Base-by-base conservation (phyloP, 2,329 filamentous ascomycete genomes). In the Nigrospora osmanthi region DNA sequence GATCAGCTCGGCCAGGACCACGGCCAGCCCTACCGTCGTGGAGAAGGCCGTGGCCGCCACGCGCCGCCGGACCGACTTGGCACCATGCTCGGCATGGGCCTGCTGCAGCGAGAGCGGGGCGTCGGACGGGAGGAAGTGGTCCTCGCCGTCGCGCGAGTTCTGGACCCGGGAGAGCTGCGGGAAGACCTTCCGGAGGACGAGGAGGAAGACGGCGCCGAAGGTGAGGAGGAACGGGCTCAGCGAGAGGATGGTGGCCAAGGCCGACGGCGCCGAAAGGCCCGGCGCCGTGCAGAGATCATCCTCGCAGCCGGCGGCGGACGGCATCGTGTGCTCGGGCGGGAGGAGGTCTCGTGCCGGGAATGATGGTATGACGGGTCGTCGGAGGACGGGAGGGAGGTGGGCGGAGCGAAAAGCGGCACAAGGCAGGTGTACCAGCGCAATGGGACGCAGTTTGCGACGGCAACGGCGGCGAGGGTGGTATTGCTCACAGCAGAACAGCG, bases 1-100 rank as follows among this genome's bases (percentile, higher is more conserved):
- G 38, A 95, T 86, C 52, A 95, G 68, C 64, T 90, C 83, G 3
- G 82, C 87, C 38, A 95, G 71, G 2, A 91, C 86, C 34, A 84
- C 77, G 6, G 88, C 85, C 10, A 94, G 73, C 1, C 81, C 87
- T 33, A 93, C 78, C 11, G 87, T 94, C 1, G 80, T 76, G 7
- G 86, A 82, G 62, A 94, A 94, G 2, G 85, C 81, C 46, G 76
- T 66, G 13, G 80, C 82, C 2, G 81, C 76, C 12, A 76, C 59
- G 19, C 72, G 67, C 35, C 76, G 65, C 40, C 72, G 65, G 48
- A 70, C 57, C 35, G 70, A 76, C 57, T 76, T 77, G 28, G 68
- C 60, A 34, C 71, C 74, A 56, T 81, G 75, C 55, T 78, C 76
- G 17, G 74, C 75, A 58, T 83, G 79, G 4, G 69, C 76, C 50